Conservation (phyloP, 352 stramenopile genomes). For the Detonula confervacea region DNA sequence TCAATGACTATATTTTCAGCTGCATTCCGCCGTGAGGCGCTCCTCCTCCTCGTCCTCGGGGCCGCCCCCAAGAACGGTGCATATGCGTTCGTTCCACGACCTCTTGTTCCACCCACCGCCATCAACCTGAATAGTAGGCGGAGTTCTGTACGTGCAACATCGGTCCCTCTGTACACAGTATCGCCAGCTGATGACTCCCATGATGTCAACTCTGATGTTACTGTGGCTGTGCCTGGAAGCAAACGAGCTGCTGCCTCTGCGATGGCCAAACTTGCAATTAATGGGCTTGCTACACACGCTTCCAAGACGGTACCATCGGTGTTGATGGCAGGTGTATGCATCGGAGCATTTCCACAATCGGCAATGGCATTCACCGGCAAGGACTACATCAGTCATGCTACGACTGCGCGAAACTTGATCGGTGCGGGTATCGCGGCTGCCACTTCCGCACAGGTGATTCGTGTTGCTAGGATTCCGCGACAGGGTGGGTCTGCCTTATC, state of each 20-base stretch:
- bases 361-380: constrained; percentile 11
- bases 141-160: not conserved
- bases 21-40: too few species aligned
- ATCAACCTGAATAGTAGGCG: too few species aligned
- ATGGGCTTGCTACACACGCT: not conserved
- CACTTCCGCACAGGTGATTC: not conserved
- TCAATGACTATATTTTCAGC: too few species aligned
- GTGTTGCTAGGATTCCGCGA: not conserved
- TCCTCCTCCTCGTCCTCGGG: too few species aligned
- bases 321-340: constrained; percentile 5
- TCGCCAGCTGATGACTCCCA: not conserved
- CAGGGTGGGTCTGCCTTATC: not conserved
- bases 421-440: constrained; percentile 3
- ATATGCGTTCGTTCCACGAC: too few species aligned
- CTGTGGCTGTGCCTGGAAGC: not conserved
- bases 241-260: not conserved
- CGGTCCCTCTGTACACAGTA: not conserved
- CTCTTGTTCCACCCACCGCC: not conserved
- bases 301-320: not conserved
- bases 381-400: not conserved
- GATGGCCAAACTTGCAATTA: not conserved
- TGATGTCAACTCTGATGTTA: not conserved
- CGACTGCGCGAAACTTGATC: not conserved
- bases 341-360: constrained; percentile 12
- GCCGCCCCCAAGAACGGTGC: too few species aligned